Evolutionary conservation across 2,329 filamentous ascomycete genomes (phyloP).

Genomic region (Penicillium sp.): DNA sequence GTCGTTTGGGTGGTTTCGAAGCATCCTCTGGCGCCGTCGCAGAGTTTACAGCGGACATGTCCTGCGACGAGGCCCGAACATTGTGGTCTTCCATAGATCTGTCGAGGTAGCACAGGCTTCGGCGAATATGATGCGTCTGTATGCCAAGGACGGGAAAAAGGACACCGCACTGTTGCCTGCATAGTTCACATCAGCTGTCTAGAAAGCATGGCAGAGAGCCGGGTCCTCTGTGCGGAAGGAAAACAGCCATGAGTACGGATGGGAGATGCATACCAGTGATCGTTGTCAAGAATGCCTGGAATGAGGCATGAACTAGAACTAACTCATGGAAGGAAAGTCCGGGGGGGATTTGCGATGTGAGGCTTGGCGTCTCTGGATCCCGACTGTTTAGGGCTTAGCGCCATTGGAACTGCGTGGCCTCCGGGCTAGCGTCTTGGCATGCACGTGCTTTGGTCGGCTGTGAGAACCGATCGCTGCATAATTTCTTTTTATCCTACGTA

Average conservation of each 20-base stretch:
- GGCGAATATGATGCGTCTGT: background rate
- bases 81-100: constrained; percentile 7
- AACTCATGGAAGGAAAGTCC: background rate
- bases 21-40: background rate
- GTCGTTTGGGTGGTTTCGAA: constrained; percentile 8
- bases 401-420: background rate
- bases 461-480: background rate
- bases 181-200: background rate
- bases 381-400: background rate
- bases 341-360: background rate
- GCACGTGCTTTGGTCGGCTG: background rate
- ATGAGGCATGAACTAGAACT: background rate
- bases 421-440: background rate
- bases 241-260: background rate
- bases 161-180: background rate
- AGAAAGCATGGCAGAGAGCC: background rate
- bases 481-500: too few relatives aligned
- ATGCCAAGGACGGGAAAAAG: background rate
- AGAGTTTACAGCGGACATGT: background rate
- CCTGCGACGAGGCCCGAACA: constrained; percentile 6
- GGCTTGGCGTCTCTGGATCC: too few relatives aligned
- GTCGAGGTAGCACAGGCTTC: background rate
- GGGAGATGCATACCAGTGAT: background rate
- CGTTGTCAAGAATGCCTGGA: background rate
- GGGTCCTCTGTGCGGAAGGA: background rate